These are phyloP conservation scores for Hortiboletus campestris DNA, from an alignment of 768 basidiomycete genomes.

Conservation along the genomic window DNA sequence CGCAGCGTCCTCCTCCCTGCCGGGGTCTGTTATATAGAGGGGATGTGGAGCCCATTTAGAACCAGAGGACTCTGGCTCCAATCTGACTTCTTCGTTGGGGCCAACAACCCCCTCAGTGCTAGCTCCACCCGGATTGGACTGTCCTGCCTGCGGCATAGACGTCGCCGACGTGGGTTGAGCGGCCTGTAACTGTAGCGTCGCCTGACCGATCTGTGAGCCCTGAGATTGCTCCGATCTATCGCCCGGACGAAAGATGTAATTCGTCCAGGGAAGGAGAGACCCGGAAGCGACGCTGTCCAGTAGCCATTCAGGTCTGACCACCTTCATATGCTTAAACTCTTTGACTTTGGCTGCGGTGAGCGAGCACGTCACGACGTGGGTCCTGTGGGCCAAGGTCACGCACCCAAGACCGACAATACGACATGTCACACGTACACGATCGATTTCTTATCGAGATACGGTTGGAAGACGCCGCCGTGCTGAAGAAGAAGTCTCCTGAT, in stretches of 20 bases:
- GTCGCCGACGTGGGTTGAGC: constrained; percentile 5
- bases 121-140: not conserved
- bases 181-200: constrained; percentile 12
- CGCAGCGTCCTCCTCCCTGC: constrained; percentile 40
- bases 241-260: constrained; percentile 59
- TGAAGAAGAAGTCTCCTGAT: constrained; percentile 75
- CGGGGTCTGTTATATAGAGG: constrained; percentile 43
- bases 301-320: constrained; percentile 88
- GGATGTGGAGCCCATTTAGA: constrained; percentile 17
- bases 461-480: constrained; percentile 80
- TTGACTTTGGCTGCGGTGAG: constrained; percentile 87
- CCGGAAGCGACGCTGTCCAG: constrained; percentile 71
- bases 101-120: not conserved
- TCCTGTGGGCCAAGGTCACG: constrained; percentile 42
- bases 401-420: not conserved
- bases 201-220: constrained; percentile 34
- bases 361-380: constrained; percentile 89
- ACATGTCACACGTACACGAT: constrained; percentile 50
- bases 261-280: constrained; percentile 73
- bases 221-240: constrained; percentile 50
- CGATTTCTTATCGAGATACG: constrained; percentile 79
- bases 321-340: constrained; percentile 89
- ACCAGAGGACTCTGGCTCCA: not conserved
- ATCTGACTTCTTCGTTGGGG: not conserved
- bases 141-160: not conserved